Percentiles rank a stretch among this genome's conserved stretches.
phyloP scores from a whole-genome alignment of 768 basidiomycete genomes.

The Auriscalpium vulgare region DNA sequence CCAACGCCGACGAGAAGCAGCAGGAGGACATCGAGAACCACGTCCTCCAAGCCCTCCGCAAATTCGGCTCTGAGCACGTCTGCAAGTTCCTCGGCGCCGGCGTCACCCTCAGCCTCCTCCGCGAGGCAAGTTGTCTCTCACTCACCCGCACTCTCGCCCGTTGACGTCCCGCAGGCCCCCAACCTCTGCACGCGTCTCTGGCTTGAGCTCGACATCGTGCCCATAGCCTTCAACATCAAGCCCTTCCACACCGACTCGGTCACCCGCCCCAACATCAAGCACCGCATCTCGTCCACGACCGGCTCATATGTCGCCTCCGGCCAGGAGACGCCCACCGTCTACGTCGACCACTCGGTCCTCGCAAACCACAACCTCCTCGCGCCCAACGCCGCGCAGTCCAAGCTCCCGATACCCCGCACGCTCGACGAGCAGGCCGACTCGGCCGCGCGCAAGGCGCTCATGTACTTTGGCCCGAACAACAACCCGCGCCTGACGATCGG shows the following conservation, averaged over 20 bases:
- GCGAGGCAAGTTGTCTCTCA: conserved; percentile 41
- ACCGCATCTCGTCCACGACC: conserved; percentile 73
- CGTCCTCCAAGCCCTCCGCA: conserved; percentile 56
- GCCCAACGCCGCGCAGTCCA: conserved; percentile 25
- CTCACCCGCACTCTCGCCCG: conserved; percentile 5
- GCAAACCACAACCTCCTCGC: conserved; percentile 31
- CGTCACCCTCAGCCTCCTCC: conserved; percentile 61
- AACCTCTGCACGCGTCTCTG: conserved; percentile 83
- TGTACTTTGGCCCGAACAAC: conserved; percentile 78
- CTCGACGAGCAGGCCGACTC: conserved; percentile 83
- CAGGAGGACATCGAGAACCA: conserved; percentile 54
- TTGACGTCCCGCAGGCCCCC: conserved; percentile 41
- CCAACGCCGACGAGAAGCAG: conserved; percentile 45
- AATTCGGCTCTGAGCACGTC: conserved; percentile 68
- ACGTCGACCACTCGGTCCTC: conserved; percentile 49
- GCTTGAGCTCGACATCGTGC: conserved; percentile 78
- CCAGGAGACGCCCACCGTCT: conserved; percentile 66
- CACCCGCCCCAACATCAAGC: conserved; percentile 74
- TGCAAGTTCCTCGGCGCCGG: conserved; percentile 86
- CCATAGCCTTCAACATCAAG: conserved; percentile 82
- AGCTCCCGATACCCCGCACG: conserved; percentile 67
- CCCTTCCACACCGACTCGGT: conserved; percentile 72
- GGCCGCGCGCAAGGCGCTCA: conserved; percentile 75
- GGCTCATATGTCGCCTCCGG: conserved; percentile 75
- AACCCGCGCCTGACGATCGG: conserved; percentile 80